Evolutionary conservation across 1,284 basidiomycete genomes (phyloP), one percentile per base, ranked within the genome.

Genomic region (Afroboletus lepidellus): DNA sequence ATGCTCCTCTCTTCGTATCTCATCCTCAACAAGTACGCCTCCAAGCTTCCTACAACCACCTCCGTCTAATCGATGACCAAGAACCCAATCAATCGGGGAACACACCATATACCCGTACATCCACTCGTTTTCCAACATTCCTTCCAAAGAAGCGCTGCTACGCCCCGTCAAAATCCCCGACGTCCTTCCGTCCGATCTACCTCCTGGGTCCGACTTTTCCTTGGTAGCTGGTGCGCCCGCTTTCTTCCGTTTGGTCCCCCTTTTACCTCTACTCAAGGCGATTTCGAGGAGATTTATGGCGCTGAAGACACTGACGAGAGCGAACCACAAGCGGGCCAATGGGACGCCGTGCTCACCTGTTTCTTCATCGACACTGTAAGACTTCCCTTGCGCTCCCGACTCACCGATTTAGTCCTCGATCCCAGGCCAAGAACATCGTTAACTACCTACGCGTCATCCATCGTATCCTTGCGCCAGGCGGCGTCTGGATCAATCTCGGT

Each of bases 331-430:
- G 70, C 78, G 18, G 89, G 85, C 15, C 72, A 84, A 57, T 99
- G 93, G 92, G 84, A 95, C 60, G 90, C 89, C 0, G 80, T 99
- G 12, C 72, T 97, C 55, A 99, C 96, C 0, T 98, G 94, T 69
- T 99, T 98, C 79, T 99, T 99, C 74, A 90, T 99, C 58, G 96
- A 99, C 66, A 98, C 95, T 7, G 92, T 88, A 56, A 60, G 80
- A 4, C 9, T 8, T 12, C 5, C 23, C 15, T 20, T 6, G 3
- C 27, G 8, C 8, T 32, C 5, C 16, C 9, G 15, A 32, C 24
- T 29, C 13, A 12, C 32, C 39, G n/a, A 30, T 39, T 48, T 18
- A 53, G 24, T 3, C 13, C 37, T 47, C 43, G 32, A 54, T 48
- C 20, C 15, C 60, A 93, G 91, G 91, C 94, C 0, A 90, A 94